Conservation (phyloP, 345 rosid species). For the Pistacia vera region DNA sequence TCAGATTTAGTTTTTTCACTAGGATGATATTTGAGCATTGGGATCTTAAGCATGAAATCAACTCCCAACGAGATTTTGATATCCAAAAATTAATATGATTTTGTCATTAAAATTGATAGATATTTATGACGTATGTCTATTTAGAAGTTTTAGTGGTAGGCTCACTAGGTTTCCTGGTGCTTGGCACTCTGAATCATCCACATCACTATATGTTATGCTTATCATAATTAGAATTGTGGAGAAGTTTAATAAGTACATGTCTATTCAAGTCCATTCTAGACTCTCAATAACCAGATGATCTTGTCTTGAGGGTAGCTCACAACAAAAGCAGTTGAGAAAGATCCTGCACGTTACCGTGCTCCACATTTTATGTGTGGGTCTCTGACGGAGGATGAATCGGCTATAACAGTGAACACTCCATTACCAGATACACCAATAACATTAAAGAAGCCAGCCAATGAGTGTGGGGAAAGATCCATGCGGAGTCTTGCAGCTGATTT, state of each 20-base stretch:
- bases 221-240: not conserved
- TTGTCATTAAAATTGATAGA: not conserved
- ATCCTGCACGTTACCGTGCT: conserved; percentile 59
- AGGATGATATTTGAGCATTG: not conserved
- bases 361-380: conserved; percentile 73
- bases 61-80: not conserved
- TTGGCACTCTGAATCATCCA: not conserved
- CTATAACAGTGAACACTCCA: conserved; percentile 50
- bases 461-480: conserved; percentile 41
- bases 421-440: conserved; percentile 41
- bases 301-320: conserved; percentile 56
- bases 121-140: not conserved
- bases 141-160: not conserved
- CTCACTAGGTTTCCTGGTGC: not conserved
- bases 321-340: conserved; percentile 68
- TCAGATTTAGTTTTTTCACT: not conserved
- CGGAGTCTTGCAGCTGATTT: conserved; percentile 39
- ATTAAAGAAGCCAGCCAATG: conserved; percentile 50
- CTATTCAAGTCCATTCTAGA: not conserved
- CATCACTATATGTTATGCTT: not conserved
- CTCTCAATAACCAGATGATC: conserved; percentile 4
- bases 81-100: not conserved
- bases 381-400: conserved; percentile 51
- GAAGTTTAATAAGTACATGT: not conserved
- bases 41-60: not conserved